Evolutionary conservation across 176 grass and related monocot species (phyloP), one percentile per base, ranked within the genome.

Genomic region (Puccinellia tenuiflora): DNA sequence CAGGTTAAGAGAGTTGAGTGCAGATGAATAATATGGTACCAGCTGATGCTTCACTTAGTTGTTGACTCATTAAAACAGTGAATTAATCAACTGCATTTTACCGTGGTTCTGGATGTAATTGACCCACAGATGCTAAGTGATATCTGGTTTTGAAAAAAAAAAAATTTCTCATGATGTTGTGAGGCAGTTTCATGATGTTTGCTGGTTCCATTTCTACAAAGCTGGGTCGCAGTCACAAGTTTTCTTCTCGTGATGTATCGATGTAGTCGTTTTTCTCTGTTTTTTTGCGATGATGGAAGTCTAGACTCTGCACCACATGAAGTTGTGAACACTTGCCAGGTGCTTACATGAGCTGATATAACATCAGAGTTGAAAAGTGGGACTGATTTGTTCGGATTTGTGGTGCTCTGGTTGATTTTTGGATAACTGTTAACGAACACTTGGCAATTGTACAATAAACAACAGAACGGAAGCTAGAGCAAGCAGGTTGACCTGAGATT

Each of bases 1-100:
- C 92, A 42, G 79, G 86, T 78, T 88, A 71, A 84, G 47, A 83
- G 50, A 85, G 9, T 68, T 83, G n/a, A 31, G 66, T 24, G 28
- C 59, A 37, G 26, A 33, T 26, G 66, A 73, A 86, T 79, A 86
- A 79, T 35, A 66, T 18, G 47, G 34, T 53, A 57, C 21, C 54
- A 66, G 54, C 54, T 46, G 34, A 78, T 78, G 34, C 13, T 89
- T 74, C 38, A 5, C 24, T 6, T 9, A 22, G 62, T 68, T 57
- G 28, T 74, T 29, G 29, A 74, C 10, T 35, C 65, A 26, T 74
- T 88, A 66, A 43, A 78, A 48, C 56, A 10, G 51, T 80, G 20
- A 67, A 77, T 76, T 81, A 50, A 76, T 42, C 39, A 18, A 34
- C 4, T 33, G 5, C 17, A 17, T 17, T 68, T 61, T 18, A 71